Percentiles rank a stretch among this genome's conserved stretches.
Evolutionary conservation across 106 monocot species (phyloP).

Genomic region (Allium fistulosum): DNA sequence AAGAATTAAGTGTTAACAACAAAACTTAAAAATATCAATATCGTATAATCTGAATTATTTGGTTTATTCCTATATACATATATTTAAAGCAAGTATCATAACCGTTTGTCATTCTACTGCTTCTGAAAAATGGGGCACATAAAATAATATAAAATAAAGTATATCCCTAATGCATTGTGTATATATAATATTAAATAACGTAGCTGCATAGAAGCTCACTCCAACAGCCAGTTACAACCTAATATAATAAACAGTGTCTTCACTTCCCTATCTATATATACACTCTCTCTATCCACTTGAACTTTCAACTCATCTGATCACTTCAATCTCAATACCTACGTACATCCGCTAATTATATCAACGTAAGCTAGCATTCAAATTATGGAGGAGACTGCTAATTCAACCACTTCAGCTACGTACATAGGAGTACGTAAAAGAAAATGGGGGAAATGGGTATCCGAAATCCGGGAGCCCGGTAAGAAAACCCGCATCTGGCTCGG

Average conservation of each 20-base stretch:
- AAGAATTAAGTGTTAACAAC: too few species aligned
- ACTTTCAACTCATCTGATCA: not conserved
- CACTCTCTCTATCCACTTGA: not conserved
- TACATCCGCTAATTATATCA: not conserved
- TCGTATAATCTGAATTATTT: too few species aligned
- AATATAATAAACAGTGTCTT: not conserved
- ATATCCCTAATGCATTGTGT: too few species aligned
- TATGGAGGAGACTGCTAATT: not conserved
- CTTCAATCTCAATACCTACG: not conserved
- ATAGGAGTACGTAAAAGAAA: conserved; percentile 63
- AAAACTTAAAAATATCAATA: too few species aligned
- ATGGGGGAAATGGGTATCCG: conserved; percentile 90
- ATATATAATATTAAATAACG: not conserved
- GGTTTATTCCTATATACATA: too few species aligned
- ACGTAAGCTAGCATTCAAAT: not conserved
- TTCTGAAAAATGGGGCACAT: too few species aligned
- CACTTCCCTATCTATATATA: not conserved
- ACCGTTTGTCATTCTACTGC: too few species aligned
- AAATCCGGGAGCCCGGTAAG: conserved; percentile 87
- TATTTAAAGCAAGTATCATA: too few species aligned
- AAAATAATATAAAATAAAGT: too few species aligned
- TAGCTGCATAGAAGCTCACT: not conserved
- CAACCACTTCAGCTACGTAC: conserved; percentile 14
- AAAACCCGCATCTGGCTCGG: conserved; percentile 87
- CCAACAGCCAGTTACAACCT: not conserved